Evolutionary conservation across 768 basidiomycete genomes (phyloP), one percentile per base, ranked within the genome.

Genomic region (Lepiota venenata): DNA sequence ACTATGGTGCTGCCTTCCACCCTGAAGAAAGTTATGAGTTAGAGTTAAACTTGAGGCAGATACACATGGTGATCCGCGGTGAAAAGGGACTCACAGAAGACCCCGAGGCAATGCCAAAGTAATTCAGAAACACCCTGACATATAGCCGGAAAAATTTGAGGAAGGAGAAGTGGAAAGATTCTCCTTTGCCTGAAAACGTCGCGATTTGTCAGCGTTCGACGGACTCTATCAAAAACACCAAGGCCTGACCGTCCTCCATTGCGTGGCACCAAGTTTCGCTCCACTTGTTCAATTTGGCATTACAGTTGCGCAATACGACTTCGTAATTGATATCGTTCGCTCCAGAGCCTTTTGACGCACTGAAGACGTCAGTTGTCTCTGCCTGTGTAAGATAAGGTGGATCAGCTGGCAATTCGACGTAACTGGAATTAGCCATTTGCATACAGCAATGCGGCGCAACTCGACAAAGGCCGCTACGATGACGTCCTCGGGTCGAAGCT

Each of bases 51-150:
- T 32, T 53, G 40, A 21, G 22, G 18, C 21, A 25, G 22, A 50
- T 39, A 8, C 20, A 20, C 52, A 39, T 27, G 52, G 52, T 54
- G 52, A 54, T 54, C 52, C 52, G 52, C 52, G 52, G 52, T 32
- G 37, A 11, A 25, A 29, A 25, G 20, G 20, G 37, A 46, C 52
- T 44, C 47, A 54, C 52, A 38, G 52, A 54, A 41, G 52, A 47
- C 36, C 52, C 52, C 52, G 52, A 54, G 47, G 52, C 37, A 32
- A 54, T 82, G 22, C 88, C 91, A 66, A 91, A 88, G 59, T 87
- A 89, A 67, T 93, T 93, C 65, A 93, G 69, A 71, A 92, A 93
- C 47, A 93, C 75, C 56, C 86, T 77, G 47, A 90, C 87, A 64
- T 93, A 81, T 29, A 90, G 74, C 46, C 87, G 79, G 75, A 92